Percentiles rank a stretch among this genome's conserved stretches.
These are phyloP conservation scores for Penicillium janthinellum DNA, from an alignment of 2,329 filamentous ascomycete genomes.

Conservation along the genomic window DNA sequence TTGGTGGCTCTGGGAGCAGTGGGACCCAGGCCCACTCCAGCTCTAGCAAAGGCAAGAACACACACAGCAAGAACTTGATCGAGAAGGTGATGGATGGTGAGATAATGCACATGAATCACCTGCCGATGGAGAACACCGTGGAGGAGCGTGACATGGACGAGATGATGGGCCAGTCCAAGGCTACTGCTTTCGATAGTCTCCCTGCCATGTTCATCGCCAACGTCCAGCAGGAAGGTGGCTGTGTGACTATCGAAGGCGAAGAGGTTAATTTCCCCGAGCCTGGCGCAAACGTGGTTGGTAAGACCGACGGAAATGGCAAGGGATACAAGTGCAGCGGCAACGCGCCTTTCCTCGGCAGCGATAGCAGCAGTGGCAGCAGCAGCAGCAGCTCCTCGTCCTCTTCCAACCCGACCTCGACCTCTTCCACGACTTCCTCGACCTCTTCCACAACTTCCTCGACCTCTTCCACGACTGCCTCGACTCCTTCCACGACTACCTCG, in stretches of 20 bases:
- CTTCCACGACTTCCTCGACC: background rate
- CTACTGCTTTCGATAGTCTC: conserved; percentile 53
- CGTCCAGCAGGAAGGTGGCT: conserved; percentile 55
- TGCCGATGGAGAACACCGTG: conserved; percentile 7
- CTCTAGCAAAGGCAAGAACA: background rate
- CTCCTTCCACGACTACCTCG: conserved; percentile 8
- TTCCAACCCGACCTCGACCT: background rate
- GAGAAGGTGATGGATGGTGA: conserved; percentile 5
- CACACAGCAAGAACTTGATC: background rate
- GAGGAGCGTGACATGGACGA: conserved; percentile 4
- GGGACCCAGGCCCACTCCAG: conserved; percentile 7
- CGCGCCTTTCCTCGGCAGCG: conserved; percentile 35
- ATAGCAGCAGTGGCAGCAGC: background rate
- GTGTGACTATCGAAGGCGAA: conserved; percentile 58
- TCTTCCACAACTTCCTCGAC: no score
- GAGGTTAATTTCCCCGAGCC: conserved; percentile 68
- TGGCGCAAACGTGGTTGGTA: conserved; percentile 55
- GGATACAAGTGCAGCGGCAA: conserved; percentile 38
- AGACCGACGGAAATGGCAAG: conserved; percentile 35
- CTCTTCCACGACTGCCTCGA: background rate
- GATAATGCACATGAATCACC: conserved; percentile 13
- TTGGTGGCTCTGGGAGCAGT: conserved; percentile 38
- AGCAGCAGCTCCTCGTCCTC: conserved; percentile 6
- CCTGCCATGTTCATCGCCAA: conserved; percentile 74
- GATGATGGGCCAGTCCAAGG: conserved; percentile 2